Base-by-base conservation (phyloP, 805 yeast species). In the Lachancea mirantina region DNA sequence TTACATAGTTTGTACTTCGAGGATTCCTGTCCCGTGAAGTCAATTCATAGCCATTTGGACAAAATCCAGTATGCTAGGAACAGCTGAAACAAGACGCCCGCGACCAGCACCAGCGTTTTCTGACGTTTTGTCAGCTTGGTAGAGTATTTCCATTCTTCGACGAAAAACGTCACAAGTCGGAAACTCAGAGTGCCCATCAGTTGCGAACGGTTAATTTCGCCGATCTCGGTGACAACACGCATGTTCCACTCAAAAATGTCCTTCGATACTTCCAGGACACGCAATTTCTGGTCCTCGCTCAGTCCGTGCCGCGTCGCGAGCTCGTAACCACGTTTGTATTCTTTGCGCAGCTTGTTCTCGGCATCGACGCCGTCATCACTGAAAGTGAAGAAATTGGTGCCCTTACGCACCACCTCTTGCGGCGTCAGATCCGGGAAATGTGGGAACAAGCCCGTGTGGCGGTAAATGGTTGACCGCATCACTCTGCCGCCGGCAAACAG, bases 401-500 rank as follows among this genome's bases (percentile, higher is more conserved):
- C 94, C 44, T 63, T 43, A 23, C 62, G 54, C 19, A 74, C 68
- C 29, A 80, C 68, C 34, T 82, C 84, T 30, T 70, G 78, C 33
- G 74, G 75, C n/a, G 72, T 55, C 44, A 74, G 64, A 17, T 84
- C 84, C 34, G 72, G 72, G 28, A 78, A 72, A 45, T 78, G 77
- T 7, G 94, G 94, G 67, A 82, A 81, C 35, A 83, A 57, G 2
- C 87, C 84, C 5, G 78, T 61, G 15, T 85, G 78, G 47, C 70
- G 73, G 31, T 77, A 64, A 18, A 84, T 58, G 11, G 76, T 71
- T 0, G 87, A 76, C 39, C 78, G 64, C 74, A 84, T 68, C 20
- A 84, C 65, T 41, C 77, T 67, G 11, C 94, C 94, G 31, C 95
- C 95, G 2, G 94, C 94, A 62, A 84, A 84, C 31, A 84, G 67